Conservation (phyloP, 106 monocot genomes). For the Platanthera zijinensis region DNA sequence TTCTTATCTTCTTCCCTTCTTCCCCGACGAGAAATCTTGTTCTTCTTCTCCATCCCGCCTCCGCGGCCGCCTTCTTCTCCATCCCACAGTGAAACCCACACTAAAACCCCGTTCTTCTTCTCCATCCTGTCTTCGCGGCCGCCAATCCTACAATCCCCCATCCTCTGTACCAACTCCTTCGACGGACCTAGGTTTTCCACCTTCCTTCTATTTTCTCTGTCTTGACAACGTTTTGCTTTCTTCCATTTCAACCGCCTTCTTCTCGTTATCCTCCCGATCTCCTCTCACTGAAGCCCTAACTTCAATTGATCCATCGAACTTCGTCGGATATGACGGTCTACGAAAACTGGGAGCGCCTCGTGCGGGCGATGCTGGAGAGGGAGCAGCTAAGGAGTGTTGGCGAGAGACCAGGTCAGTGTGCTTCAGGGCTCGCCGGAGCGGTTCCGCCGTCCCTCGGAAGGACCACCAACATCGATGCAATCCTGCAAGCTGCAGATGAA, state of each 20-base stretch:
- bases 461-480: slow-evolving; percentile 71
- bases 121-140: background rate
- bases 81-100: too few relatives aligned
- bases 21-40: too few relatives aligned
- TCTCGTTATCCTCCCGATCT: background rate
- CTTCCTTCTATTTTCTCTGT: background rate
- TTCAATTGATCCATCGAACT: too few relatives aligned
- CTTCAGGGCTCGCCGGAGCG: slow-evolving; percentile 47
- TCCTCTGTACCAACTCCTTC: background rate
- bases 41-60: too few relatives aligned
- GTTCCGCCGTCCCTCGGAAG: slow-evolving; percentile 61
- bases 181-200: background rate
- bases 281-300: too few relatives aligned
- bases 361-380: slow-evolving; percentile 44
- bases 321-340: too few relatives aligned
- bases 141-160: background rate
- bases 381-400: slow-evolving; percentile 44
- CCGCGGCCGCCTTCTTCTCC: too few relatives aligned
- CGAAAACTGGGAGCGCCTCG: too few relatives aligned
- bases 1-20: too few relatives aligned
- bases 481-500: slow-evolving; percentile 28
- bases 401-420: slow-evolving; percentile 19
- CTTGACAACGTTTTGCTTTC: background rate
- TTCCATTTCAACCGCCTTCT: background rate
- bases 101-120: background rate